Percentiles rank a stretch among this genome's conserved stretches.
These are phyloP conservation scores for Salix suchowensis DNA, from an alignment of 345 rosid genomes.

Conservation along the genomic window DNA sequence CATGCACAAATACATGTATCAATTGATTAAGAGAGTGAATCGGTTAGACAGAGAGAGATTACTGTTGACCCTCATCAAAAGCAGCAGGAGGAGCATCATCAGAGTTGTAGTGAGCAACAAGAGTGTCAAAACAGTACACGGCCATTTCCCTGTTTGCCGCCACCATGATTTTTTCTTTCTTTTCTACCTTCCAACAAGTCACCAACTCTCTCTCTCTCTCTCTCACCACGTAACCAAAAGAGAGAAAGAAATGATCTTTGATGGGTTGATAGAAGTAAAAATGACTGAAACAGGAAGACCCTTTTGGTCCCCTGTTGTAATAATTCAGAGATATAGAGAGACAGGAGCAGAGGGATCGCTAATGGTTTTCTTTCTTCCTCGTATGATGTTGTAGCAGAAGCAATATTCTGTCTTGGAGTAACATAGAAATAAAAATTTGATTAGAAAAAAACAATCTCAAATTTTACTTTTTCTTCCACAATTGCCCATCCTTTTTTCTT, in stretches of 20 bases:
- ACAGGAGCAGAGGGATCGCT: neutral
- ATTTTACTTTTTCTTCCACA: too few relatives aligned
- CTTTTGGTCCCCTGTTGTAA: neutral
- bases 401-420: too few relatives aligned
- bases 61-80: slow-evolving; percentile 84
- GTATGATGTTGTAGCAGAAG: too few relatives aligned
- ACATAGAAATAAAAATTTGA: too few relatives aligned
- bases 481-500: too few relatives aligned
- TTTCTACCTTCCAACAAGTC: neutral
- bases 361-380: too few relatives aligned
- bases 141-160: slow-evolving; percentile 94
- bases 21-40: neutral
- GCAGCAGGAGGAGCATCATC: slow-evolving; percentile 83
- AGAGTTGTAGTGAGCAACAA: slow-evolving; percentile 85
- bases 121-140: slow-evolving; percentile 92
- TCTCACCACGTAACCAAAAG: too few relatives aligned
- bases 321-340: neutral
- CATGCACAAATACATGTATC: neutral
- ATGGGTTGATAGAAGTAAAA: neutral
- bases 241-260: neutral
- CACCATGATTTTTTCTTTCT: slow-evolving; percentile 47
- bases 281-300: neutral
- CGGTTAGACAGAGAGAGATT: slow-evolving; percentile 9
- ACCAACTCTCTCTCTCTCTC: neutral
- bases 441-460: too few relatives aligned